A percentile compares a stretch with the other conserved stretches of the same genome.
Evolutionary conservation across 768 basidiomycete species (phyloP).

Genomic region (Hericium erinaceus): DNA sequence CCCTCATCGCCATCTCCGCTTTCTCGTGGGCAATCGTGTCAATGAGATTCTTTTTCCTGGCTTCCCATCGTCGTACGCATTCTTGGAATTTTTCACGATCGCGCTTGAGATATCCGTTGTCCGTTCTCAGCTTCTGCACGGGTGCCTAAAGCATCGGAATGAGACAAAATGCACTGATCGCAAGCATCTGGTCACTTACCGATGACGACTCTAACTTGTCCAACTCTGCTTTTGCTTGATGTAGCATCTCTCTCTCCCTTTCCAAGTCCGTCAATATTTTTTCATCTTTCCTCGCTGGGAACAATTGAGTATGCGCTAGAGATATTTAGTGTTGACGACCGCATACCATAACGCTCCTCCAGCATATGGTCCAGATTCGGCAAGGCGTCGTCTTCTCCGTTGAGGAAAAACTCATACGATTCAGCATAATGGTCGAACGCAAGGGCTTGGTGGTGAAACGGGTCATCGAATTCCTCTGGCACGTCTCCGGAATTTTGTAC

Average conservation of each 20-base stretch:
- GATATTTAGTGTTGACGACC: not conserved
- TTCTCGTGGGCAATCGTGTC: slow-evolving; percentile 62
- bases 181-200: slow-evolving; percentile 28
- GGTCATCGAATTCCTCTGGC: slow-evolving; percentile 70
- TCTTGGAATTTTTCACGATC: slow-evolving; percentile 77
- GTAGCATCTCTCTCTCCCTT: slow-evolving; percentile 37
- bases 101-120: slow-evolving; percentile 52
- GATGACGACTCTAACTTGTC: slow-evolving; percentile 53
- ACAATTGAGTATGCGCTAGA: not conserved
- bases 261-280: slow-evolving; percentile 57
- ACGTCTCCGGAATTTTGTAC: slow-evolving; percentile 51
- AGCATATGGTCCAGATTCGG: slow-evolving; percentile 59
- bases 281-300: slow-evolving; percentile 61
- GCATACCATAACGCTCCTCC: slow-evolving; percentile 69
- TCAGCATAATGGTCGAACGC: slow-evolving; percentile 67
- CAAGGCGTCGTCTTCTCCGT: slow-evolving; percentile 52
- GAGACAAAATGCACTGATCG: not conserved
- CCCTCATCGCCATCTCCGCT: slow-evolving; percentile 44
- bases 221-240: slow-evolving; percentile 41
- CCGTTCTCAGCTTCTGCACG: slow-evolving; percentile 50
- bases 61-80: slow-evolving; percentile 62
- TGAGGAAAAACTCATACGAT: slow-evolving; percentile 61
- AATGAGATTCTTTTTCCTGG: slow-evolving; percentile 55
- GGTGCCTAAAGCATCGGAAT: slow-evolving; percentile 28
- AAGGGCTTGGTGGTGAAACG: slow-evolving; percentile 63